phyloP scores from a whole-genome alignment of 495 filamentous ascomycete species.

The Annulohypoxylon nitens region DNA sequence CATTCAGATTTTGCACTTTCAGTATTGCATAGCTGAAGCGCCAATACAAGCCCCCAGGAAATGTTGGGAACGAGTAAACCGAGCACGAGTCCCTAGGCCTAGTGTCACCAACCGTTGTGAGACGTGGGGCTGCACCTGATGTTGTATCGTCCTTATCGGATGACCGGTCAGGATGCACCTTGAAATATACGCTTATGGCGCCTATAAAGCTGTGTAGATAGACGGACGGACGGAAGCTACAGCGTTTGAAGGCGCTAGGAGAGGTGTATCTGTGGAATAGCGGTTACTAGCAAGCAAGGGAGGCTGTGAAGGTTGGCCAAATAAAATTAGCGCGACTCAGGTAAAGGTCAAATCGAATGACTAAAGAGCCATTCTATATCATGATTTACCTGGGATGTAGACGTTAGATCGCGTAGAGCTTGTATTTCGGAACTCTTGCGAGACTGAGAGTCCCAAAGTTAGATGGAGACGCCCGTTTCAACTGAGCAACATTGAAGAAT shows the following conservation, averaged over 20 bases:
- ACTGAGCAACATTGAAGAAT: background rate
- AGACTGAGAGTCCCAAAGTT: too few relatives aligned
- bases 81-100: background rate
- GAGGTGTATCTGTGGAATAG: background rate
- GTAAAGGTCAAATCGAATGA: background rate
- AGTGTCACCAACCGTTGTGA: background rate
- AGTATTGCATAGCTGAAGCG: background rate
- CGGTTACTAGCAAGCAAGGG: background rate
- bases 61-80: background rate
- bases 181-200: background rate
- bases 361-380: background rate
- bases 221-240: background rate
- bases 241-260: background rate
- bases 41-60: background rate
- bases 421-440: background rate
- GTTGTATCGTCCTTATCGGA: background rate
- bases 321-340: background rate
- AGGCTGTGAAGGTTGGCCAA: background rate
- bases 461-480: background rate
- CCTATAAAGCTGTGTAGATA: background rate
- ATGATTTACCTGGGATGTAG: background rate
- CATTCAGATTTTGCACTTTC: background rate
- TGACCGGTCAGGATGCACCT: background rate
- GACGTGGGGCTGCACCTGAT: background rate
- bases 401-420: background rate